These are phyloP conservation scores for Candida krabiensis DNA, from an alignment of 805 yeast genomes.

Conservation along the genomic window DNA sequence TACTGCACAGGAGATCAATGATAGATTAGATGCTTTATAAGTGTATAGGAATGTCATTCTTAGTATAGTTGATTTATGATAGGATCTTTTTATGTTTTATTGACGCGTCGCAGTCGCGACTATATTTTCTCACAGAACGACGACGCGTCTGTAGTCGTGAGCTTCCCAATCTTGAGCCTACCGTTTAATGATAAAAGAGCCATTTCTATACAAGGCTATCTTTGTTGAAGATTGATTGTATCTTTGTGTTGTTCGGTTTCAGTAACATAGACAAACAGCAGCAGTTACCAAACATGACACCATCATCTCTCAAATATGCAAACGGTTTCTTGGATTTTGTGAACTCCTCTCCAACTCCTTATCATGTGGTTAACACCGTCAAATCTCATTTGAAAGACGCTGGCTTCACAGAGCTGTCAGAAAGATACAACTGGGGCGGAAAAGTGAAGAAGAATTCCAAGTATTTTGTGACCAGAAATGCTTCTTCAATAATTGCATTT, in stretches of 20 bases:
- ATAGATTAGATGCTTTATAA: conserved; percentile 87
- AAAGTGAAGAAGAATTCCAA: conserved; percentile 54
- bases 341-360: conserved; percentile 88
- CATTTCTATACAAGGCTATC: too few relatives aligned
- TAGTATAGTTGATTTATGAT: background rate
- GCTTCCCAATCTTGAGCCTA: background rate
- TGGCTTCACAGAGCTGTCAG: conserved; percentile 77
- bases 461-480: conserved; percentile 87
- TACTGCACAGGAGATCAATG: conserved; percentile 89
- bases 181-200: background rate
- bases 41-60: background rate
- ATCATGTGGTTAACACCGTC: conserved; percentile 79
- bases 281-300: too few relatives aligned
- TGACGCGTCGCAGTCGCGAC: too few relatives aligned
- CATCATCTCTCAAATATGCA: conserved; percentile 37
- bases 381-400: conserved; percentile 51
- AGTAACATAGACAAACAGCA: too few relatives aligned
- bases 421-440: conserved; percentile 69
- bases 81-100: too few relatives aligned
- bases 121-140: background rate
- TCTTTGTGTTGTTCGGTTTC: too few relatives aligned
- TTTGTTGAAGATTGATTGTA: too few relatives aligned
- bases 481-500: conserved; percentile 86
- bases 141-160: background rate
- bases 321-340: conserved; percentile 73